phyloP scores from a whole-genome alignment of 2,329 filamentous ascomycete species.

The Lasiodiplodia theobromae region DNA sequence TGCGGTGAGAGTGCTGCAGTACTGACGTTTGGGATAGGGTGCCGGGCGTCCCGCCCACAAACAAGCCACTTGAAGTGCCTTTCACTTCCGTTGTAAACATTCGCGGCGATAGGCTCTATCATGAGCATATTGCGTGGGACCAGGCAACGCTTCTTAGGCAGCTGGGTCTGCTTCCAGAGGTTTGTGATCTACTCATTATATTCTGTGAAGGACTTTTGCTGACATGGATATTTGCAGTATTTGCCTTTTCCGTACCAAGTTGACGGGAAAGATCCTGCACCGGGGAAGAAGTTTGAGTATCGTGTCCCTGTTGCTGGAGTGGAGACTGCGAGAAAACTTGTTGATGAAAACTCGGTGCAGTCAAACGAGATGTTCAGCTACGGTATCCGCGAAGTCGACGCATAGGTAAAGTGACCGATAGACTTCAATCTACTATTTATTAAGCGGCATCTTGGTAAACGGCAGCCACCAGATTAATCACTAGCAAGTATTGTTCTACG shows the following conservation, averaged over 20 bases:
- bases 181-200: neutral
- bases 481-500: too few relatives aligned
- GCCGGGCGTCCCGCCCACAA: slow-evolving; percentile 44
- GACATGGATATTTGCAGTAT: slow-evolving; percentile 47
- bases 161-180: slow-evolving; percentile 66
- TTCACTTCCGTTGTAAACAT: slow-evolving; percentile 72
- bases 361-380: slow-evolving; percentile 66
- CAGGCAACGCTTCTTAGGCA: slow-evolving; percentile 69
- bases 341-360: slow-evolving; percentile 55
- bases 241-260: slow-evolving; percentile 67
- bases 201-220: neutral
- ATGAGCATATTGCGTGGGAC: slow-evolving; percentile 77
- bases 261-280: slow-evolving; percentile 27
- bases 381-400: slow-evolving; percentile 37
- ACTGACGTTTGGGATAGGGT: slow-evolving; percentile 30
- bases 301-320: slow-evolving; percentile 66
- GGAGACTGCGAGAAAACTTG: slow-evolving; percentile 61
- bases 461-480: too few relatives aligned
- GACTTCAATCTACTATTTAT: neutral
- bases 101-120: slow-evolving; percentile 71
- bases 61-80: slow-evolving; percentile 57
- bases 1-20: neutral
- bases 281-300: slow-evolving; percentile 62
- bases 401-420: neutral
- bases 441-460: too few relatives aligned